A percentile compares a stretch with the other conserved stretches of the same genome.
Conservation (phyloP, 352 stramenopile species). For the Thraustotheca clavata region DNA sequence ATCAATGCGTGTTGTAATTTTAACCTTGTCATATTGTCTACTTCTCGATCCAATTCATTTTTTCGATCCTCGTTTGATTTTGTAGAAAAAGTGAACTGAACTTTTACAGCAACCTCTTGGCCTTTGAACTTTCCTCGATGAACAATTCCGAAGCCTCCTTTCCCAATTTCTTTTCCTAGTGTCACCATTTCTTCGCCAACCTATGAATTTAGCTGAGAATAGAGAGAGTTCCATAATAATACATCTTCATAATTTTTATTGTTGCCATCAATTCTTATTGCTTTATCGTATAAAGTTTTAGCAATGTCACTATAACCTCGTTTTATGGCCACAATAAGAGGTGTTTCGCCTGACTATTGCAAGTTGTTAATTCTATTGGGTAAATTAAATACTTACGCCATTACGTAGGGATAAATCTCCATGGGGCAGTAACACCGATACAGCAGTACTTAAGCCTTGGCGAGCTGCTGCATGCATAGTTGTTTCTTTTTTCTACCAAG, state of each 20-base stretch:
- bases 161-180: background rate
- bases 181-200: background rate
- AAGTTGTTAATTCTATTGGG: no score
- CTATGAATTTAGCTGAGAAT: no score
- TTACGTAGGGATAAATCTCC: no score
- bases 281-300: background rate
- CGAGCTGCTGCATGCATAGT: no score
- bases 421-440: no score
- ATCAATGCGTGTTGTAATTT: background rate
- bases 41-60: background rate
- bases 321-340: background rate
- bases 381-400: no score
- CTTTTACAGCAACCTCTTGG: background rate
- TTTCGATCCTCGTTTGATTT: background rate
- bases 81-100: no score
- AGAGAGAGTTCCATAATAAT: slow-evolving; percentile 3
- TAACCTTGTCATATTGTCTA: background rate
- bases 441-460: no score
- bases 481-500: no score
- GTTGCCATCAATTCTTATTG: background rate
- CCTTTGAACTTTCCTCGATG: background rate
- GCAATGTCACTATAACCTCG: background rate
- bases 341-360: background rate
- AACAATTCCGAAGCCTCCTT: background rate
- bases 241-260: background rate